These are phyloP conservation scores for Hyphodiscus sp. DNA, from an alignment of 2,329 filamentous ascomycete genomes.

Conservation along the genomic window DNA sequence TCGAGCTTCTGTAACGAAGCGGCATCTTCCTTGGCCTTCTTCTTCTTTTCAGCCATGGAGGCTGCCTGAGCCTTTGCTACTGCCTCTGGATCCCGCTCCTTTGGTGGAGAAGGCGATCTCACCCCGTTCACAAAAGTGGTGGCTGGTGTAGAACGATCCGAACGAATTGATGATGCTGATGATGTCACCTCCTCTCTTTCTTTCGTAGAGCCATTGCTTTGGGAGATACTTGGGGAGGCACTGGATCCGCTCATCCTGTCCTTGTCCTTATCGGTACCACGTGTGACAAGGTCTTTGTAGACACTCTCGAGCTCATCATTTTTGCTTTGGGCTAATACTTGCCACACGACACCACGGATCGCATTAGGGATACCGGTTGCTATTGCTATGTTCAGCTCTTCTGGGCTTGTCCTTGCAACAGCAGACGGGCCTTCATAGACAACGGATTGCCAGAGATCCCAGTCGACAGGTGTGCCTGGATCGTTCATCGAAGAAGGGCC, in stretches of 20 bases:
- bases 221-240: constrained; percentile 36
- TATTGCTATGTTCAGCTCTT: constrained; percentile 86
- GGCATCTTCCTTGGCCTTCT: constrained; percentile 72
- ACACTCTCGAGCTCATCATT: constrained; percentile 80
- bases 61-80: constrained; percentile 58
- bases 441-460: constrained; percentile 95
- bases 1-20: constrained; percentile 74
- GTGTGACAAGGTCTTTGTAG: constrained; percentile 74
- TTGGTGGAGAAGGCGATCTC: constrained; percentile 50
- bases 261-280: constrained; percentile 76
- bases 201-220: constrained; percentile 45
- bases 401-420: constrained; percentile 78
- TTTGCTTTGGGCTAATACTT: constrained; percentile 92
- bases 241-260: constrained; percentile 44
- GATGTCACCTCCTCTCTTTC: constrained; percentile 61
- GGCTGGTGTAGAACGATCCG: constrained; percentile 61
- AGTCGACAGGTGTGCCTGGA: constrained; percentile 71
- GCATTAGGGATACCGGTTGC: constrained; percentile 89
- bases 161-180: constrained; percentile 79
- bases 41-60: constrained; percentile 62
- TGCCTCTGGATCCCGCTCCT: constrained; percentile 57
- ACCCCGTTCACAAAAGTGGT: constrained; percentile 48
- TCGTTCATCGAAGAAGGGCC: constrained; percentile 66
- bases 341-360: constrained; percentile 98
- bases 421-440: constrained; percentile 91